Evolutionary conservation across 495 filamentous ascomycete species (phyloP), one percentile per base, ranked within the genome.

Genomic region (Tuber melanosporum): DNA sequence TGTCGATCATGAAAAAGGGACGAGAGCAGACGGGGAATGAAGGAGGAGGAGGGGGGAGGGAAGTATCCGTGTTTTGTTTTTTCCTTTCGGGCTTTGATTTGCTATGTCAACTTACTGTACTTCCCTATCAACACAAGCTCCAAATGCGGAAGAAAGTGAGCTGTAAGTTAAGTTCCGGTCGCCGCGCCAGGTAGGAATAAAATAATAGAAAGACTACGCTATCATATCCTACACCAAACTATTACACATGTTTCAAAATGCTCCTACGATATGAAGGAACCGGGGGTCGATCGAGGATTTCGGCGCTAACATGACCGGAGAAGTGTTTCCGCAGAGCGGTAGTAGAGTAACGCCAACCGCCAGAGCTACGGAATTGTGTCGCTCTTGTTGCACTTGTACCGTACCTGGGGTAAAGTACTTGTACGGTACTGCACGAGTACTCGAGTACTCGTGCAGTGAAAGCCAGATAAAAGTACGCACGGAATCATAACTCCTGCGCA

Each of bases 1-100:
- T 66, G 57, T 36, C 57, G 57, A 66, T 66, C 57, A 66, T 66
- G 14, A 66, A 66, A 66, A 66, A 32, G 57, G 57, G 57, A 66
- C 57, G 57, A 66, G 57, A 66, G 26, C 26, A 5, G 26, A 66
- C 14, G 26, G 57, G 26, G 57, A 66, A 36, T 66, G 57, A 66
- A 66, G 26, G 57, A 17, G 15, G 57, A 32, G n/a, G n/a, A 32
- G 5, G n/a, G 5, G n/a, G n/a, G 36, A n/a, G 57, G 26, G 26
- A 12, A 22, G 6, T 20, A 52, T 52, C 47, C 47, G 47, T 52
- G 47, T 52, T 52, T 52, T 52, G 39, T 57, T 26, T 26, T 66
- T 15, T 17, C n/a, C 26, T 8, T 66, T 9, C 22, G 10, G 57
- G 26, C 12, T 26, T 17, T 32, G 32, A 32, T 32, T 66, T 36